A percentile compares a stretch with the other conserved stretches of the same genome.
These are phyloP conservation scores for Solanum habrochaites DNA, from an alignment of 257 asterid species.

Conservation along the genomic window DNA sequence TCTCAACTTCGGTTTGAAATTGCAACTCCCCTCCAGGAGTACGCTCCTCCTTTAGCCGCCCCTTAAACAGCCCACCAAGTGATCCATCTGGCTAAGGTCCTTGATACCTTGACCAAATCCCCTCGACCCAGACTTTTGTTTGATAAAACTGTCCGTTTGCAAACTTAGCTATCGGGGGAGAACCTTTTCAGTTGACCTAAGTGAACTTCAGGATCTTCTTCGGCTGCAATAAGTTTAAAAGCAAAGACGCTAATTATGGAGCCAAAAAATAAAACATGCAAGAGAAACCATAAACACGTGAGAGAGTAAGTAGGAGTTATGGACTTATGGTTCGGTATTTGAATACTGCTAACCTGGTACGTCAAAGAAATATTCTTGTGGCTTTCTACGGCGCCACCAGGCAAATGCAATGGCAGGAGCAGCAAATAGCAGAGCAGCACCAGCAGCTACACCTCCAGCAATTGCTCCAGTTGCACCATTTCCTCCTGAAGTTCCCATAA, in stretches of 20 bases:
- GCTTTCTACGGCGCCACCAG: constrained; percentile 49
- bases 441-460: constrained; percentile 54
- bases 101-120: constrained; percentile 46
- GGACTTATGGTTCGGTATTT: background rate
- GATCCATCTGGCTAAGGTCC: constrained; percentile 47
- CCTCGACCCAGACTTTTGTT: constrained; percentile 48
- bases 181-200: constrained; percentile 42
- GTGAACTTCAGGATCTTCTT: constrained; percentile 50
- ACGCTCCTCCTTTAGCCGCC: constrained; percentile 42
- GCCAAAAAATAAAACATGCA: background rate
- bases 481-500: constrained; percentile 18
- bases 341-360: constrained; percentile 30
- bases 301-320: background rate
- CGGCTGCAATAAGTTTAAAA: constrained; percentile 20
- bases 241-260: background rate
- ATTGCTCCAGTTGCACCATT: constrained; percentile 42
- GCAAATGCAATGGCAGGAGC: constrained; percentile 48
- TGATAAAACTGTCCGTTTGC: constrained; percentile 48
- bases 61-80: constrained; percentile 45
- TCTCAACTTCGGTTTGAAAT: constrained; percentile 49
- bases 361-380: constrained; percentile 40
- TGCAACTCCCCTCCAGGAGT: constrained; percentile 57
- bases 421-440: constrained; percentile 49
- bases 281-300: background rate
- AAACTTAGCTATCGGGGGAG: constrained; percentile 37